A percentile compares a stretch with the other conserved stretches of the same genome.
These are phyloP conservation scores for Nicotiana tomentosiformis DNA, from an alignment of 257 asterid genomes.

Conservation along the genomic window DNA sequence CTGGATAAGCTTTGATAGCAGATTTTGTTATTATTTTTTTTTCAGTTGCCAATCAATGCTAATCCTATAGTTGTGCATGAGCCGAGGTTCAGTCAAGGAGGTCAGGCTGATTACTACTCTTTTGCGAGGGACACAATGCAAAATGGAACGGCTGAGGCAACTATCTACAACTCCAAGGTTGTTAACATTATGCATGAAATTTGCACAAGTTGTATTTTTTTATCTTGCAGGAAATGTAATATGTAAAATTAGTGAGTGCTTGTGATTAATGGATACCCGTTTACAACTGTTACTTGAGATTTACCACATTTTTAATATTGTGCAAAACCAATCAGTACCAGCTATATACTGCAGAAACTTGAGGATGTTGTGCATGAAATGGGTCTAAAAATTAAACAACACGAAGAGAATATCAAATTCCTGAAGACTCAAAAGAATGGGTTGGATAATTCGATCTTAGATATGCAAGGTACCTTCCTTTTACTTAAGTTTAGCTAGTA, in stretches of 20 bases:
- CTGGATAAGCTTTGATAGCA: background rate
- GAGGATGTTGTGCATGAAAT: constrained; percentile 54
- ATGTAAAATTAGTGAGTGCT: background rate
- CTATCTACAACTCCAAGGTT: constrained; percentile 43
- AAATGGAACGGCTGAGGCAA: constrained; percentile 25
- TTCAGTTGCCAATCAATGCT: constrained; percentile 31
- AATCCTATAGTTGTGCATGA: constrained; percentile 23
- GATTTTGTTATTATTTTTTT: constrained; percentile 24
- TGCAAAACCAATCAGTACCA: background rate
- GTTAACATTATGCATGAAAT: background rate
- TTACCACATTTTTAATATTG: background rate
- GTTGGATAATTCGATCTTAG: constrained; percentile 56
- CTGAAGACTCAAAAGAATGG: constrained; percentile 36
- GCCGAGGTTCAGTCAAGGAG: constrained; percentile 12
- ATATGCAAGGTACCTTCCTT: constrained; percentile 47
- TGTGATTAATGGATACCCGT: background rate
- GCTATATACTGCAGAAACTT: constrained; percentile 48
- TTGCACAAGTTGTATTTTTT: background rate
- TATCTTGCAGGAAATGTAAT: constrained; percentile 1
- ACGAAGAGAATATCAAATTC: constrained; percentile 52
- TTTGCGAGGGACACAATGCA: constrained; percentile 13
- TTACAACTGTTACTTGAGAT: constrained; percentile 2
- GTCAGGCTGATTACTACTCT: constrained; percentile 24
- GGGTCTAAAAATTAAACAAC: constrained; percentile 61
- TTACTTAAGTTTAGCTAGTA: background rate